These are phyloP conservation scores for Clitocybe nebularis DNA, from an alignment of 1,284 basidiomycete species.

Conservation along the genomic window DNA sequence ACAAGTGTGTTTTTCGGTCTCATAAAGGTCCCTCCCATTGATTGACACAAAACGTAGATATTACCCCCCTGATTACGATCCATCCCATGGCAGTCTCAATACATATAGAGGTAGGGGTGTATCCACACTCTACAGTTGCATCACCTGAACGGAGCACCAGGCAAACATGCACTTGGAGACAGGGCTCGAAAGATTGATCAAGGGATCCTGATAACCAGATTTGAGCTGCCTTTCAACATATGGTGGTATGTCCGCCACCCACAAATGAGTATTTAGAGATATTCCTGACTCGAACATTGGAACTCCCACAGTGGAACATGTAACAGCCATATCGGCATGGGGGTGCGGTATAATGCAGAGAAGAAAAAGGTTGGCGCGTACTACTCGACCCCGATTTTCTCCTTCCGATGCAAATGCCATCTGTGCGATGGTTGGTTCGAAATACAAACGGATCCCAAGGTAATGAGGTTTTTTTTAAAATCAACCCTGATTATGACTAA, in stretches of 20 bases:
- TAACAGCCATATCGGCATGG: conserved; percentile 93
- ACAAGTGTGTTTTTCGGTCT: conserved; percentile 45
- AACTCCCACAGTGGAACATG: conserved; percentile 67
- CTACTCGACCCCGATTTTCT: conserved; percentile 90
- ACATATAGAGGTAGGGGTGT: conserved; percentile 58
- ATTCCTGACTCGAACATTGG: too few species aligned
- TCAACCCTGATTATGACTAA: neutral
- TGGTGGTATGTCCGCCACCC: conserved; percentile 76
- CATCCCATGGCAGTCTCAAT: conserved; percentile 75
- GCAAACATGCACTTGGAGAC: conserved; percentile 92
- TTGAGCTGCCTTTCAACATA: conserved; percentile 95
- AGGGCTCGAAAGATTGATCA: conserved; percentile 91
- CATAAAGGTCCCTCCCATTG: neutral
- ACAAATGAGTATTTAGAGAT: neutral
- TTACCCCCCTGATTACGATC: conserved; percentile 90
- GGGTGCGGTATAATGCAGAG: conserved; percentile 97
- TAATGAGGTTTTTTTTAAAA: conserved; percentile 24
- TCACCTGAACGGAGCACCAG: conserved; percentile 43
- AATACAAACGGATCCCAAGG: conserved; percentile 96
- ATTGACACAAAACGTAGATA: conserved; percentile 41
- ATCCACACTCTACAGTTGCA: conserved; percentile 3
- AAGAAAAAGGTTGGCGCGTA: conserved; percentile 97
- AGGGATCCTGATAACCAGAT: conserved; percentile 90
- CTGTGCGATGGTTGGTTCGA: conserved; percentile 93
- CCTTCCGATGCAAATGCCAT: conserved; percentile 96